Base-by-base conservation (phyloP, 768 basidiomycete species). In the Termitomyces sp. region DNA sequence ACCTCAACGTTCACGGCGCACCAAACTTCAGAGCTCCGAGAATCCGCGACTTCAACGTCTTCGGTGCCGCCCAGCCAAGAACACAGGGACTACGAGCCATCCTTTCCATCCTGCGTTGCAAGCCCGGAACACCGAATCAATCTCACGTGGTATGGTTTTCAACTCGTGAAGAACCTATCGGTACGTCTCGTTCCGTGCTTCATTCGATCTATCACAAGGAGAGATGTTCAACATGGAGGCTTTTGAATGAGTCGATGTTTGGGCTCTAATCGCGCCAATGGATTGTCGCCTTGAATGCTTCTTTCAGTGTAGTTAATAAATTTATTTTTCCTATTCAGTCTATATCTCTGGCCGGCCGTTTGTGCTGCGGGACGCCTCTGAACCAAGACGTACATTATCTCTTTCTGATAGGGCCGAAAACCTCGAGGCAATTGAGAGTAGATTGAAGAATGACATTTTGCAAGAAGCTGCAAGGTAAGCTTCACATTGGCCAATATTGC, bases 371-470 rank as follows among this genome's bases (percentile, higher is more conserved):
- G 94, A 98, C 68, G 86, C 90, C 2, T 80, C 92, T 10, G 85
- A 91, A 60, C 94, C 94, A 3, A 81, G 89, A 54, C 82, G 82
- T 44, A 90, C 88, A 0, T 77, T 97, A 52, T 76, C 85, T 13
- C 71, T 98, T 35, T 94, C 94, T 24, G 92, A 96, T 72, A 82
- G 97, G n/a, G 90, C 94, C 2, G 90, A 94, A 71, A 97, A 95
- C 66, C 77, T 98, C 10, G 97, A 98, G 68, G 94, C 86, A 0
- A 96, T 98, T 56, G 97, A 95, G 71, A 76, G 77, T 48, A 83
- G 96, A 50, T 72, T 98, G 62, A 97, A 94, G 75, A 81, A 85
- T 50, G 97, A 99, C 65, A 95, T 99, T 50, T 73, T 98, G 24
- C 82, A 85, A 58, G 96, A 99, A 74, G 85, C 90, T 9, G 70